These are phyloP conservation scores for Sporothrix curviconia DNA, from an alignment of 2,329 filamentous ascomycete species.

Conservation along the genomic window DNA sequence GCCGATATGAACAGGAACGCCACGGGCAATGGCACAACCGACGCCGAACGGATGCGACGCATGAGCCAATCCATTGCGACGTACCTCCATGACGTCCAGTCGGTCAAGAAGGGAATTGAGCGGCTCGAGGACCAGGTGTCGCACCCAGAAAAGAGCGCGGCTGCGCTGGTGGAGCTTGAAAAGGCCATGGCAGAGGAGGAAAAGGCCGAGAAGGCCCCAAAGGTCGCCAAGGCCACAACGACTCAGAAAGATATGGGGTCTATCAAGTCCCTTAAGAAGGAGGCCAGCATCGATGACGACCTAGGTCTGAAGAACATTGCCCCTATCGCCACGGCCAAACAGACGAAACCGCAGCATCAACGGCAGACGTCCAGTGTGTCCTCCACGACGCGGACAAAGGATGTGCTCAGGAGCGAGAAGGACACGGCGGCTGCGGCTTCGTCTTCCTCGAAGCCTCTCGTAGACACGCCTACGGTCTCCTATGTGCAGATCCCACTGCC, in stretches of 20 bases:
- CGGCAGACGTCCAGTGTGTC: not conserved
- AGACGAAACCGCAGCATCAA: not conserved
- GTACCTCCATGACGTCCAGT: constrained; percentile 46
- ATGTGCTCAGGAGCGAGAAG: not conserved
- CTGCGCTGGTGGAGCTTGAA: not conserved
- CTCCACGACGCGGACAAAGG: no score
- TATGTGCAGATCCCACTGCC: constrained; percentile 41
- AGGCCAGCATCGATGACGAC: not conserved
- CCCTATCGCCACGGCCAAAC: not conserved
- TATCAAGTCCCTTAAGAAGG: not conserved
- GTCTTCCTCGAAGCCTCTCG: not conserved
- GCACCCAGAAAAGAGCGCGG: constrained; percentile 22
- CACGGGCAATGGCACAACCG: constrained; percentile 24
- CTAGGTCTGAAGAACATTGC: not conserved
- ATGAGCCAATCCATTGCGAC: constrained; percentile 49
- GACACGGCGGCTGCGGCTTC: not conserved
- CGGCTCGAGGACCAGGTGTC: constrained; percentile 48
- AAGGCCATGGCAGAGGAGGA: not conserved
- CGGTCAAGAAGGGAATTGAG: constrained; percentile 52
- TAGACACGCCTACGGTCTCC: constrained; percentile 21
- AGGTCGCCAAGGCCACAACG: not conserved
- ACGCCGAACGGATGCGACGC: constrained; percentile 28
- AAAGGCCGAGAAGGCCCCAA: not conserved
- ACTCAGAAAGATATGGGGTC: no score
- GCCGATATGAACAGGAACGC: not conserved